Evolutionary conservation across 306 rosid genomes (phyloP), one percentile per base, ranked within the genome.

Genomic region (Fagus sylvatica): DNA sequence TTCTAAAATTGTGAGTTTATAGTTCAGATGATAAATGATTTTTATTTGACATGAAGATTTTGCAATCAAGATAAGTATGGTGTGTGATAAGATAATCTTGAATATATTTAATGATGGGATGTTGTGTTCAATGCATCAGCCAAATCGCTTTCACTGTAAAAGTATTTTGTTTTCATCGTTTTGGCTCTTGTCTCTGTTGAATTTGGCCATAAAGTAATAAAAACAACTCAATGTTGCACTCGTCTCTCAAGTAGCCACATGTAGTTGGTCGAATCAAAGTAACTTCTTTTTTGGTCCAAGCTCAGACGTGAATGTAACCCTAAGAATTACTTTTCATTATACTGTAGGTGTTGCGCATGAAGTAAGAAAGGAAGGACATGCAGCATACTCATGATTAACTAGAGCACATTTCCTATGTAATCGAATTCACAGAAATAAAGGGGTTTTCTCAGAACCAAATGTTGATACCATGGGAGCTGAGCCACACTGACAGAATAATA

Each of bases 291-390:
- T 40, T 76, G 53, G 79, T 74, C 75, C 81, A 78, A 89, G 56
- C 66, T 48, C 71, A 53, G 53, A 61, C 59, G 77, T 80, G 80
- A 73, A 74, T 73, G 76, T 75, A 71, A 48, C 73, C 82, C 78
- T 76, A 69, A 19, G 69, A 48, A 82, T 15, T 57, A 48, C 83
- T 79, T 87, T 84, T 84, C 85, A 84, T 84, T 77, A 69, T 77
- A 84, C 87, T 87, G 88, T 85, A 79, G 53, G 61, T 81, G 81
- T 69, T 78, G 84, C 84, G 87, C 88, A 81, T 83, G 85, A 77
- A 85, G 78, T 80, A 64, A 67, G 83, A 76, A 15, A 79, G 71
- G 76, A 46, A 69, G 33, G 46, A 36, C 73, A 76, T 78, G 77
- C 60, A 69, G 75, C 77, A 76, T 67, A 72, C 69, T 83, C 78